phyloP scores from a whole-genome alignment of 176 grass and related monocot genomes.

The Juncus effusus region DNA sequence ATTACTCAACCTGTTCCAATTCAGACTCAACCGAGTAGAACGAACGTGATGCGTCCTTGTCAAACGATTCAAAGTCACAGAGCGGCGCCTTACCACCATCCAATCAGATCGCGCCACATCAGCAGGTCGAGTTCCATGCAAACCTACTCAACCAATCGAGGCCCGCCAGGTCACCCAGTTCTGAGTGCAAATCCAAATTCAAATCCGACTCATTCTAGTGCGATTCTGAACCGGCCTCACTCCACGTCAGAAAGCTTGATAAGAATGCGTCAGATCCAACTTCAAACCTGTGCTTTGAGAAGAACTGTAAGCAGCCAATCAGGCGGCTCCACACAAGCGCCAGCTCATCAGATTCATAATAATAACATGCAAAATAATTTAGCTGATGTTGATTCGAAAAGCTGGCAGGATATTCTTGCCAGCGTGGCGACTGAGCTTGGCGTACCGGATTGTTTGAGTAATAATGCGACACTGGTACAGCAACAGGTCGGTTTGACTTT shows the following conservation, averaged over 20 bases:
- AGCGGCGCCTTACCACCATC: background rate
- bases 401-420: slow-evolving; percentile 84
- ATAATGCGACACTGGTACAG: slow-evolving; percentile 7
- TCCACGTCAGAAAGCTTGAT: slow-evolving; percentile 16
- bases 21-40: background rate
- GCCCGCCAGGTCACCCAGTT: background rate
- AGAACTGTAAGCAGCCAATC: slow-evolving; percentile 48
- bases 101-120: slow-evolving; percentile 11
- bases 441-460: slow-evolving; percentile 30
- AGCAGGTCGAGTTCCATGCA: slow-evolving; percentile 17
- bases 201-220: background rate
- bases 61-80: slow-evolving; percentile 20
- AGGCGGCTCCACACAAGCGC: background rate
- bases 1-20: slow-evolving; percentile 15
- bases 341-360: too few species aligned
- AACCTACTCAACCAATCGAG: background rate
- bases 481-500: slow-evolving; percentile 21
- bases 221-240: slow-evolving; percentile 10
- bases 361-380: slow-evolving; percentile 6
- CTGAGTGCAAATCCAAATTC: background rate
- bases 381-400: slow-evolving; percentile 52
- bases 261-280: slow-evolving; percentile 2
- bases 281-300: slow-evolving; percentile 32
- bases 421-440: slow-evolving; percentile 61
- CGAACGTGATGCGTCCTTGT: slow-evolving; percentile 29